Evolutionary conservation across 495 filamentous ascomycete genomes (phyloP), one percentile per base, ranked within the genome.

Genomic region (Halenospora varia): DNA sequence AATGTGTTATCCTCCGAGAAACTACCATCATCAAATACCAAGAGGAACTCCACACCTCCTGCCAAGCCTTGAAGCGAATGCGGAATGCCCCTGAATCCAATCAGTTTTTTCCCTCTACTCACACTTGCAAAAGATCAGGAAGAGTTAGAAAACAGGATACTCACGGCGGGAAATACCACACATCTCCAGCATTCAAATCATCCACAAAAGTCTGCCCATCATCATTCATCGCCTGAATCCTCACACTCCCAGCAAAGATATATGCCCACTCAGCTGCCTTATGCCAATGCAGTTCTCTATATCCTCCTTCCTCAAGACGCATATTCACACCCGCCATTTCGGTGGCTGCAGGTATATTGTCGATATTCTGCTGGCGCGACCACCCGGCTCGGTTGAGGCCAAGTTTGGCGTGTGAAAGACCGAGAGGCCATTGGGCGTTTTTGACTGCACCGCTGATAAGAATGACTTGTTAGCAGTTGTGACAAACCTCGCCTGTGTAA

Each of bases 301-400:
- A 88, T 0, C 77, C 84, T 40, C 78, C 71, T 2, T 83, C 79
- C 46, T 80, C 81, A 2, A 92, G 79, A 24, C 86, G 78, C 88
- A 92, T 92, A 62, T 91, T 82, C 1, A 91, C 88, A 49, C 88
- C 88, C 1, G 88, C 86, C 82, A 92, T 87, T 51, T 76, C 76
- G 9, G 71, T 83, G 13, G 86, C 84, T 25, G 72, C 75, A 0
- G 88, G 87, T 59, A 90, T 75, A 17, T 87, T 79, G 10, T 75
- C 70, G 1, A 72, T 67, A 55, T 88, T 87, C 67, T 89, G 77
- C 65, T 90, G 84, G 8, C 88, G 73, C 19, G 87, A 84, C 84
- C 83, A 92, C 0, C 88, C 88, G 6, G 84, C 76, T 46, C 69
- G 70, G 22, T 77, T 64, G 1, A 76, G 70, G 22, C 86, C 87